These are phyloP conservation scores for Adansonia rubrostipa DNA, from an alignment of 441 rosid species.

Conservation along the genomic window DNA sequence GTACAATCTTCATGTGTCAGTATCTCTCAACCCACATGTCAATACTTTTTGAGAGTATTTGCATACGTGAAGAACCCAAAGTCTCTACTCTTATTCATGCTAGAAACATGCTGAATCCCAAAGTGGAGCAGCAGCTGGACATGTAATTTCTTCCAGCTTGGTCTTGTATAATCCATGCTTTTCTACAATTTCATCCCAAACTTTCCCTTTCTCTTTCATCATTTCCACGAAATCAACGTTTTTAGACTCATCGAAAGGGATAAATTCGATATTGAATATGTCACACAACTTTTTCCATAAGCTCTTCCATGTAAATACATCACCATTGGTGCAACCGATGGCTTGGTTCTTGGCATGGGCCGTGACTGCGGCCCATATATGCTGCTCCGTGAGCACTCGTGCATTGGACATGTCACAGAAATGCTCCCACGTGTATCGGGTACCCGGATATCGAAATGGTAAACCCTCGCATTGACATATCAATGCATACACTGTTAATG, in stretches of 20 bases:
- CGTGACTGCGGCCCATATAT: slow-evolving; percentile 37
- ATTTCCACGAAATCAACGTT: slow-evolving; percentile 28
- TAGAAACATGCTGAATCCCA: background rate
- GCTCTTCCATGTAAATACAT: slow-evolving; percentile 39
- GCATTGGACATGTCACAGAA: slow-evolving; percentile 43
- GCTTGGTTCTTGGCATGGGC: slow-evolving; percentile 34
- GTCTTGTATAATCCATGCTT: slow-evolving; percentile 37
- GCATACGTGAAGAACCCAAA: slow-evolving; percentile 14
- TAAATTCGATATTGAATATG: slow-evolving; percentile 30
- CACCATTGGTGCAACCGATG: slow-evolving; percentile 42
- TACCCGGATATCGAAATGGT: slow-evolving; percentile 37
- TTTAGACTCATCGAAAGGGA: slow-evolving; percentile 31
- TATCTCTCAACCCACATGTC: background rate
- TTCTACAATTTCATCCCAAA: slow-evolving; percentile 45
- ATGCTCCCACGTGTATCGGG: slow-evolving; percentile 41
- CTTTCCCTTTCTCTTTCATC: slow-evolving; percentile 34
- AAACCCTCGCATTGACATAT: slow-evolving; percentile 38
- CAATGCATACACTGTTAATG: slow-evolving; percentile 33
- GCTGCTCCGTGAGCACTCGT: slow-evolving; percentile 41
- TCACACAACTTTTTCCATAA: slow-evolving; percentile 36
- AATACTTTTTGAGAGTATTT: background rate
- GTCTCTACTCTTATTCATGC: slow-evolving; percentile 1
- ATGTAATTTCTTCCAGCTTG: slow-evolving; percentile 34
- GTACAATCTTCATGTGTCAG: background rate
- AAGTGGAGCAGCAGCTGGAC: background rate